Conservation (phyloP, 1,139 yeast species). For the Zygosaccharomyces sapae region DNA sequence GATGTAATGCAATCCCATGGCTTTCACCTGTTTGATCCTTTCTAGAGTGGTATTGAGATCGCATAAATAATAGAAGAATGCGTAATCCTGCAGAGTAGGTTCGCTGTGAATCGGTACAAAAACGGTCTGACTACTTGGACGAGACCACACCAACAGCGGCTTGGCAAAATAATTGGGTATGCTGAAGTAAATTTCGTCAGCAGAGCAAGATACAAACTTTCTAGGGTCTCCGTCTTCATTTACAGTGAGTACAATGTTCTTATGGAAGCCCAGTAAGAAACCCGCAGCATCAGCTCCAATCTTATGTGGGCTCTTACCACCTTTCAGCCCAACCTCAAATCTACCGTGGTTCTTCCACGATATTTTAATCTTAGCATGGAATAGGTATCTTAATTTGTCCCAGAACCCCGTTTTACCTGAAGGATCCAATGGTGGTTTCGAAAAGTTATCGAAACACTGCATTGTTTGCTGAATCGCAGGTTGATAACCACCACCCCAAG, state of each 20-base stretch:
- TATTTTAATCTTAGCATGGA: conserved; percentile 53
- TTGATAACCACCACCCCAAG: conserved; percentile 84
- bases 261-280: conserved; percentile 72
- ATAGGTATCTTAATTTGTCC: conserved; percentile 64
- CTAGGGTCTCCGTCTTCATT: conserved; percentile 61
- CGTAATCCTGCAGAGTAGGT: conserved; percentile 43
- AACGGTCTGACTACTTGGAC: conserved; percentile 44
- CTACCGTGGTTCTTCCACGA: conserved; percentile 50
- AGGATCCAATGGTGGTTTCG: conserved; percentile 79
- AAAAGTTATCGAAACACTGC: conserved; percentile 75
- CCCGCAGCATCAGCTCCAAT: conserved; percentile 72
- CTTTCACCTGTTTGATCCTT: conserved; percentile 19
- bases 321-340: conserved; percentile 56
- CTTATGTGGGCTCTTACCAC: conserved; percentile 72
- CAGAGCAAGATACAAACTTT: conserved; percentile 57
- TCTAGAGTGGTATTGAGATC: conserved; percentile 32
- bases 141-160: conserved; percentile 60
- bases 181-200: conserved; percentile 66
- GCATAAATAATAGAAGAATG: conserved; percentile 50
- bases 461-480: conserved; percentile 81
- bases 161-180: conserved; percentile 62
- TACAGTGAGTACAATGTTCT: conserved; percentile 55
- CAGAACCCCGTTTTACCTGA: conserved; percentile 76
- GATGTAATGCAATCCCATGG: conserved; percentile 31
- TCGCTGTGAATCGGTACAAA: conserved; percentile 43